Conservation (phyloP, 805 yeast genomes). For the Monosporozyma solicola region DNA sequence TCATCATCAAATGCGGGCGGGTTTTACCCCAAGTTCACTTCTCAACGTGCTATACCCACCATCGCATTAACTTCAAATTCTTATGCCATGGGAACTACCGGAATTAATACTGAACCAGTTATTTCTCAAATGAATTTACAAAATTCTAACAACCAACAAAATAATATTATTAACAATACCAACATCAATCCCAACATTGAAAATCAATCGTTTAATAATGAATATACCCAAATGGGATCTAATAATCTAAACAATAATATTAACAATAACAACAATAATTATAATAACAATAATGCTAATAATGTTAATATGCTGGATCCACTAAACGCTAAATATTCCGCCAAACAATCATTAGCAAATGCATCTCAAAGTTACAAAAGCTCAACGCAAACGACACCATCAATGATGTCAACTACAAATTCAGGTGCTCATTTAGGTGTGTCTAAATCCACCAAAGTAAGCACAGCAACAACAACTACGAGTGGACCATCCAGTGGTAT, state of each 20-base stretch:
- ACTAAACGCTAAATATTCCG: slow-evolving; percentile 1
- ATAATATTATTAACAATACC: background rate
- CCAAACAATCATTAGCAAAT: slow-evolving; percentile 7
- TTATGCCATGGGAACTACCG: slow-evolving; percentile 62
- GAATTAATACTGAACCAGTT: slow-evolving; percentile 33
- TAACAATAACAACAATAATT: slow-evolving; percentile 11
- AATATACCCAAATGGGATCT: background rate
- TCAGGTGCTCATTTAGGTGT: background rate
- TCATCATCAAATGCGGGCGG: slow-evolving; percentile 7
- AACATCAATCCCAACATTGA: background rate
- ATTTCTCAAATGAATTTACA: slow-evolving; percentile 24
- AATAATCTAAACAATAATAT: too few species aligned
- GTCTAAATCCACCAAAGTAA: background rate
- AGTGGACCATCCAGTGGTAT: slow-evolving; percentile 20
- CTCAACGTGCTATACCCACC: slow-evolving; percentile 52
- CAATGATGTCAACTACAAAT: background rate
- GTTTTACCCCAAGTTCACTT: slow-evolving; percentile 30
- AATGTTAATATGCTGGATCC: slow-evolving; percentile 9
- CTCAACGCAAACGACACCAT: background rate
- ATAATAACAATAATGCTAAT: slow-evolving; percentile 9
- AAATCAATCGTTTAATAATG: background rate
- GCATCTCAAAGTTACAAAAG: slow-evolving; percentile 3
- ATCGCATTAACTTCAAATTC: slow-evolving; percentile 57
- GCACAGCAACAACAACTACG: slow-evolving; percentile 2
- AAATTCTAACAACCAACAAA: background rate